Evolutionary conservation across 2,329 filamentous ascomycete genomes (phyloP).

Genomic region (Exophiala alcalophila): DNA sequence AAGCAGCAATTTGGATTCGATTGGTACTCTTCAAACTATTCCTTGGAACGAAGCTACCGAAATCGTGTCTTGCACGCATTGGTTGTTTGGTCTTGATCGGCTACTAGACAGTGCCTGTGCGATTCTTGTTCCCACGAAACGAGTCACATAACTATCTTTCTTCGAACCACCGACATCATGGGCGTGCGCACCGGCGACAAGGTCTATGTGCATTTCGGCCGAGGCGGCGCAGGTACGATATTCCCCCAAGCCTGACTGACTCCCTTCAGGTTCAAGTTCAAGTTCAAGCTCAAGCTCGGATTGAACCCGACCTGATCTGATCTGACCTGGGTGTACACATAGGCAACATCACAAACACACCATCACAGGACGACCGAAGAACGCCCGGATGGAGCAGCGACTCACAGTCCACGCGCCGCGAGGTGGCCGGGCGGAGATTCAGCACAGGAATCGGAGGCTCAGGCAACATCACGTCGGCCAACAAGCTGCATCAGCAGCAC

Average conservation of each 20-base stretch:
- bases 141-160: too few relatives aligned
- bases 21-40: too few relatives aligned
- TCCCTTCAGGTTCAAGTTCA: not conserved
- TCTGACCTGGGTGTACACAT: not conserved
- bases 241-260: not conserved
- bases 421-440: conserved; percentile 8
- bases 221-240: conserved; percentile 16
- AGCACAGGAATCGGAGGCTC: conserved; percentile 20
- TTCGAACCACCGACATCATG: too few relatives aligned
- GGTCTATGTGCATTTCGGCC: conserved; percentile 8
- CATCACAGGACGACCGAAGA: not conserved
- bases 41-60: too few relatives aligned
- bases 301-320: not conserved
- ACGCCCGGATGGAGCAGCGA: conserved; percentile 1
- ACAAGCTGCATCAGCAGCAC: conserved; percentile 48
- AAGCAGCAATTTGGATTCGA: too few relatives aligned
- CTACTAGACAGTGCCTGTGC: too few relatives aligned
- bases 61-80: too few relatives aligned
- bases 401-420: not conserved
- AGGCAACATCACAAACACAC: conserved; percentile 74
- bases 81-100: too few relatives aligned
- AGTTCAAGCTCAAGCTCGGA: too few relatives aligned
- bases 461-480: conserved; percentile 15
- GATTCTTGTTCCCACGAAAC: too few relatives aligned
- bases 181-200: not conserved